Conservation (phyloP, 140 eudicot species). For the Oenanthe javanica region DNA sequence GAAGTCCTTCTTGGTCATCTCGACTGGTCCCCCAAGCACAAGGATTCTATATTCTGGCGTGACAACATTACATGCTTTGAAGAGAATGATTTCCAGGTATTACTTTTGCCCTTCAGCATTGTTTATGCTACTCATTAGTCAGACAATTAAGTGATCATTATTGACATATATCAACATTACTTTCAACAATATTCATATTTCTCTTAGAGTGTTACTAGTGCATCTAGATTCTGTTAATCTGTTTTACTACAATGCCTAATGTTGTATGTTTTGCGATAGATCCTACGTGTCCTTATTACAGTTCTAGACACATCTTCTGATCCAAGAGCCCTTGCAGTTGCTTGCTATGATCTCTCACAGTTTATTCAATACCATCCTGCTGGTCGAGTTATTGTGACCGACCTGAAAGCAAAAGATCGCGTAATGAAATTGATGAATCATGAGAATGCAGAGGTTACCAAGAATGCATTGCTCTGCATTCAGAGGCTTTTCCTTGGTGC, state of each 20-base stretch:
- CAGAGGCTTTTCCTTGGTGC: constrained; percentile 96
- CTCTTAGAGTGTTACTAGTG: background rate
- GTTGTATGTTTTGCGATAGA: constrained; percentile 31
- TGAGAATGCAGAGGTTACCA: constrained; percentile 91
- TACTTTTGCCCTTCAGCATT: background rate
- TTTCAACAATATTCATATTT: background rate
- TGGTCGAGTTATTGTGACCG: constrained; percentile 75
- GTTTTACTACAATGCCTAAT: constrained; percentile 9
- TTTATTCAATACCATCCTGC: constrained; percentile 87
- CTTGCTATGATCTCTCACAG: constrained; percentile 92
- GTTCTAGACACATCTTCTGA: constrained; percentile 83
- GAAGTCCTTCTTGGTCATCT: constrained; percentile 95
- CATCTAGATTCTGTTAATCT: background rate
- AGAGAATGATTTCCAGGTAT: constrained; percentile 93
- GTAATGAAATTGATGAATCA: constrained; percentile 98
- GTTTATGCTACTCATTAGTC: background rate
- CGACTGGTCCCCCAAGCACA: constrained; percentile 97
- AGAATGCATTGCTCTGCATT: constrained; percentile 86
- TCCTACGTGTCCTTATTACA: constrained; percentile 76
- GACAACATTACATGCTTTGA: constrained; percentile 74
- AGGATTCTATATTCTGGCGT: constrained; percentile 85
- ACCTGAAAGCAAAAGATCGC: constrained; percentile 90
- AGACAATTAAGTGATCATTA: background rate
- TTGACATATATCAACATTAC: background rate
- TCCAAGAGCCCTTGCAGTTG: constrained; percentile 78